phyloP scores from a whole-genome alignment of 352 stramenopile genomes.

The Lagenidium sp. region DNA sequence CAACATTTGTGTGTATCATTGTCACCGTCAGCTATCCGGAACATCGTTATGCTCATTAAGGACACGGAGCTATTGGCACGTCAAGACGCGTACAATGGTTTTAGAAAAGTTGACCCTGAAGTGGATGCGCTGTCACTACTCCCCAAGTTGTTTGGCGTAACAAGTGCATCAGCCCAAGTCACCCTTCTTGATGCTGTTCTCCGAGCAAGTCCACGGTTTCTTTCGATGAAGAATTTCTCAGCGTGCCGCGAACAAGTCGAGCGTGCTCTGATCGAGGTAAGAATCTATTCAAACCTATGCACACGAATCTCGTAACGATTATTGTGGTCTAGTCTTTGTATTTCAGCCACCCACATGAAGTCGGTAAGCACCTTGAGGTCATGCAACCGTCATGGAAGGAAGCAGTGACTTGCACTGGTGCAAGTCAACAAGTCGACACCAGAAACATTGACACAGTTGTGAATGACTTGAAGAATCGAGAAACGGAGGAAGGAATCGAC shows the following conservation, averaged over 20 bases:
- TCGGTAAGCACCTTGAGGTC: slow-evolving; percentile 31
- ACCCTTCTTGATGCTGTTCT: neutral
- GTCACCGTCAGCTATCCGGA: no score
- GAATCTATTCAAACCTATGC: slow-evolving; percentile 3
- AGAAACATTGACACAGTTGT: slow-evolving; percentile 31
- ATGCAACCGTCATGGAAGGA: slow-evolving; percentile 47
- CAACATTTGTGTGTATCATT: no score
- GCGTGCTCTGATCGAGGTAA: slow-evolving; percentile 43
- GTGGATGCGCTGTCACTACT: no score
- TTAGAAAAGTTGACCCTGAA: no score
- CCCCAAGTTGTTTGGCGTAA: neutral
- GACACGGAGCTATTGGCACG: no score
- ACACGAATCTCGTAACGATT: neutral
- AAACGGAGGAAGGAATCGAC: slow-evolving; percentile 40
- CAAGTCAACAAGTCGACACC: slow-evolving; percentile 8
- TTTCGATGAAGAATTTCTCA: neutral
- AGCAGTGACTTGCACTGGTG: slow-evolving; percentile 10
- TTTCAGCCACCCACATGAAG: slow-evolving; percentile 40
- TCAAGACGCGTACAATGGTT: no score
- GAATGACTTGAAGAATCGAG: slow-evolving; percentile 25
- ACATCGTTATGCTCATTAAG: no score
- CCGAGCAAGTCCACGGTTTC: neutral
- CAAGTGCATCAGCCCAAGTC: no score
- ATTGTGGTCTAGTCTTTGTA: slow-evolving; percentile 29
- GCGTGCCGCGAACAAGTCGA: slow-evolving; percentile 6